Evolutionary conservation across 139 green algal genomes (phyloP).

Genomic region (Coelastrella sp.): DNA sequence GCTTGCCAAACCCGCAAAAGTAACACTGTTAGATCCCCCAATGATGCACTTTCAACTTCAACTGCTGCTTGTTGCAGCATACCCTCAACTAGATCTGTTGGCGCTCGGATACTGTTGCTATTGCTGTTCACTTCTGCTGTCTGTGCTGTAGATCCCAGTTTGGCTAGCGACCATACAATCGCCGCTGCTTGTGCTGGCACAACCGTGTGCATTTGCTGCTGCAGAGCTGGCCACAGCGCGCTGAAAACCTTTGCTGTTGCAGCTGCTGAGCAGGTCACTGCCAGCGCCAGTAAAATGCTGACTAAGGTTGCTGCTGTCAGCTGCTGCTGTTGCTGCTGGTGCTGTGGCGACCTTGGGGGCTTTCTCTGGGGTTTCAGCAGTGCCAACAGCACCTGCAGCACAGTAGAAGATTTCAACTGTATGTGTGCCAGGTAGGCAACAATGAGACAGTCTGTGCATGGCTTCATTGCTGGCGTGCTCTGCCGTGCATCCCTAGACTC

Average conservation of each 20-base stretch:
- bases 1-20: neutral
- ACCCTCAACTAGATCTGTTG: neutral
- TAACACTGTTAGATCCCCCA: constrained; percentile 2
- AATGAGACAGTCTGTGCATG: neutral
- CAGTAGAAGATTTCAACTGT: neutral
- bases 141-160: neutral
- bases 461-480: neutral
- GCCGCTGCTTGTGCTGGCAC: constrained; percentile 9
- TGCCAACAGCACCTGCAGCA: neutral
- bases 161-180: neutral
- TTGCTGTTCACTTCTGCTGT: neutral
- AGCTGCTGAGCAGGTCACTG: neutral
- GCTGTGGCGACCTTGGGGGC: neutral
- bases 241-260: neutral
- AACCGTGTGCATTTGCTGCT: neutral
- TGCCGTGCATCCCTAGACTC: too few relatives aligned
- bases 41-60: neutral
- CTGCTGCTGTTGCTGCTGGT: constrained; percentile 1
- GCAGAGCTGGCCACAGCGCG: neutral
- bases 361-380: too few relatives aligned
- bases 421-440: neutral
- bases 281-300: constrained; percentile 19
- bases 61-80: neutral
- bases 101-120: neutral
- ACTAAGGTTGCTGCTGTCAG: constrained; percentile 9